A percentile compares a stretch with the other conserved stretches of the same genome.
These are phyloP conservation scores for Mortierella sp. DNA, from an alignment of 371 early-diverging fungal species.

Conservation along the genomic window DNA sequence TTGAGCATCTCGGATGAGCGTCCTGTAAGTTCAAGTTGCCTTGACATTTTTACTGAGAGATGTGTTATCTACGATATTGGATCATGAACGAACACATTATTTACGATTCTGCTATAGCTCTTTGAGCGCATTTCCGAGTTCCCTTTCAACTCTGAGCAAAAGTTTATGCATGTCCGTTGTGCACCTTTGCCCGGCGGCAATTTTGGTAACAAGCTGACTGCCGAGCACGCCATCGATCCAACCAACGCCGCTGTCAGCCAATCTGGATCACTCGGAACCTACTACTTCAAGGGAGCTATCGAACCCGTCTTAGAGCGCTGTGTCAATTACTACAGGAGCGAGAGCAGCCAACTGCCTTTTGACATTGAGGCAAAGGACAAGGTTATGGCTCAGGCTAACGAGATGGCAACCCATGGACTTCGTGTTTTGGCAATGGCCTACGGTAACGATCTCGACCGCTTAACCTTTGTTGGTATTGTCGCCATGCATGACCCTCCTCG, in stretches of 20 bases:
- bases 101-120: conserved; percentile 49
- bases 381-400: conserved; percentile 69
- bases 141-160: conserved; percentile 94
- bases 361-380: conserved; percentile 65
- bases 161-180: conserved; percentile 87
- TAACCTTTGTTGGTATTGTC: conserved; percentile 86
- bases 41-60: neutral
- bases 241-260: conserved; percentile 48
- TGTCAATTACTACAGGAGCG: conserved; percentile 67
- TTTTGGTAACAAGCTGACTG: conserved; percentile 37
- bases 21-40: conserved; percentile 58
- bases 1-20: conserved; percentile 73
- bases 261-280: conserved; percentile 48
- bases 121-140: conserved; percentile 79
- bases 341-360: conserved; percentile 58
- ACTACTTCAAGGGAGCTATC: conserved; percentile 84
- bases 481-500: conserved; percentile 92
- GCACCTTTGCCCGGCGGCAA: conserved; percentile 31
- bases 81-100: neutral
- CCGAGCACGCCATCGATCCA: conserved; percentile 54
- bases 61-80: neutral
- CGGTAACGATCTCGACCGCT: conserved; percentile 67
- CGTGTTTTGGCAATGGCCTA: conserved; percentile 91
- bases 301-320: conserved; percentile 82
- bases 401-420: conserved; percentile 86